Evolutionary conservation across 2,329 filamentous ascomycete genomes (phyloP).

Genomic region (Colletotrichum sublineola): DNA sequence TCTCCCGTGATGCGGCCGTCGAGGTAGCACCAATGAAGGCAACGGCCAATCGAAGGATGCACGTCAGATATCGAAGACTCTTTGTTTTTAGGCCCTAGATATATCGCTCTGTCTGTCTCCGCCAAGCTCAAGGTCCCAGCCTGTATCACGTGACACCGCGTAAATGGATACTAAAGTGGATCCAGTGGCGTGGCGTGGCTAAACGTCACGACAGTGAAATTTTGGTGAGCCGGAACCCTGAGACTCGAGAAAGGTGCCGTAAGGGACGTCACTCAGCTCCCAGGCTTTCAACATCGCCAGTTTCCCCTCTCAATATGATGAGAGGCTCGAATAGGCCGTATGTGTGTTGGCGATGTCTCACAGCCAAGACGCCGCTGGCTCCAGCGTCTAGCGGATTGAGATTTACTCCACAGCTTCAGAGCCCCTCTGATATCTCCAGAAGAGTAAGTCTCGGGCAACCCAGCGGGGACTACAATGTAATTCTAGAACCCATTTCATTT

Average conservation of each 20-base stretch:
- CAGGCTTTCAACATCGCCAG: conserved; percentile 2
- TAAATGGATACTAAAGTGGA: conserved; percentile 15
- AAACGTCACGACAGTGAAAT: conserved; percentile 37
- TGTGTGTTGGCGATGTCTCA: conserved; percentile 52
- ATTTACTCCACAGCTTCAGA: conserved; percentile 25
- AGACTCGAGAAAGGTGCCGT: not conserved
- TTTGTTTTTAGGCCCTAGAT: too few relatives aligned
- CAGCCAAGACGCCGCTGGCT: conserved; percentile 20
- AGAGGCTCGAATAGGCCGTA: conserved; percentile 48
- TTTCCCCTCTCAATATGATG: conserved; percentile 47
- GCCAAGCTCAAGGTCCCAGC: too few relatives aligned
- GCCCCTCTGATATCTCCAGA: conserved; percentile 6
- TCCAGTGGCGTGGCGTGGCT: conserved; percentile 3
- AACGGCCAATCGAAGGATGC: not conserved
- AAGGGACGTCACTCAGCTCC: conserved; percentile 21
- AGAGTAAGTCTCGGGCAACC: conserved; percentile 1
- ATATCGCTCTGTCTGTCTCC: too few relatives aligned
- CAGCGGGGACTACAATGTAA: not conserved
- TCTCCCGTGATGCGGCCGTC: not conserved
- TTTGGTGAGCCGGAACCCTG: conserved; percentile 24
- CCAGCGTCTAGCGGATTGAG: conserved; percentile 19
- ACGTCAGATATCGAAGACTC: not conserved
- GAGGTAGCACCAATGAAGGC: not conserved
- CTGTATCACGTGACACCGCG: conserved; percentile 35
- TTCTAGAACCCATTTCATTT: not conserved